Evolutionary conservation across 2,329 filamentous ascomycete species (phyloP), one percentile per base, ranked within the genome.

Genomic region (Fusarium nanum): DNA sequence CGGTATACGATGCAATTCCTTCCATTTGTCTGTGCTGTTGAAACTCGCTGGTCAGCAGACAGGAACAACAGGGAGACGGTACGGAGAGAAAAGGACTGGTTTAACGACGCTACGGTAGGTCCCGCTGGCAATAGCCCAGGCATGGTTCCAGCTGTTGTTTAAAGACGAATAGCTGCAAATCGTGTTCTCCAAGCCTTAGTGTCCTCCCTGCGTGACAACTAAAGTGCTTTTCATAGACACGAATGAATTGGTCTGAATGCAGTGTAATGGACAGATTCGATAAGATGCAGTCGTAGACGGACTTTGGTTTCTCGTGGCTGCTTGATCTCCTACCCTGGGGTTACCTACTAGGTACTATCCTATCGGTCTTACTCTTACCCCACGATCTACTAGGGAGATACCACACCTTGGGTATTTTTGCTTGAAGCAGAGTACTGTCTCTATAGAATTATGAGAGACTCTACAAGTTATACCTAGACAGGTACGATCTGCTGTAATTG

Each of bases 291-390:
- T 50, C 61, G 37, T 34, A 34, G 8, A 34, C 50, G 41, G 49
- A 30, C 42, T 53, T 45, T 37, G 18, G 20, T 56, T 62, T 54
- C 56, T 68, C 44, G 54, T 73, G 67, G 56, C 54, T 67, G 55
- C 41, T 57, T 62, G 54, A 50, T 60, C 61, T 57, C 60, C 18
- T 66, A 61, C 30, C 55, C 55, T 66, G 55, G 25, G 42, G 44
- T 49, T 6, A n/a, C 34, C 18, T 37, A 37, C 22, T 23, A 23
- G 22, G 22, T 23, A 23, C 18, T 37, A 37, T n/a, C 34, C 34
- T 37, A n/a, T 52, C 7, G 23, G 22, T 56, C 45, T 60, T 75
- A 70, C 69, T 56, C 45, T 61, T 75, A 70, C 69, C 73, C 73
- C 71, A 60, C 70, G 73, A 75, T 75, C 67, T 69, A 48, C 59